Conservation (phyloP, 139 green algal genomes). For the Picochlorum sp. region DNA sequence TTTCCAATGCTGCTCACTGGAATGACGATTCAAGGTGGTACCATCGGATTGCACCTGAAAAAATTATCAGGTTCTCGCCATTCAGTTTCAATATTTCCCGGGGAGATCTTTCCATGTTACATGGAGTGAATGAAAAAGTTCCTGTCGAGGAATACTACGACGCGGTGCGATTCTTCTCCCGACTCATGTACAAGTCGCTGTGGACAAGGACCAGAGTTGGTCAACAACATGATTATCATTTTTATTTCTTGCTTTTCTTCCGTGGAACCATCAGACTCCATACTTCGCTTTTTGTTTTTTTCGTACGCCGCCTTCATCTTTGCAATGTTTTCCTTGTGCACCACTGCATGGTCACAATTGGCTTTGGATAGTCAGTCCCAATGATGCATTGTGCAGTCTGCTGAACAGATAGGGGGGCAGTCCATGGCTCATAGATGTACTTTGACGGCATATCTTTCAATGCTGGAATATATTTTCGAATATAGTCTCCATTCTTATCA, state of each 20-base stretch:
- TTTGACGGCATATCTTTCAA: slow-evolving; percentile 84
- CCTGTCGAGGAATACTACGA: slow-evolving; percentile 25
- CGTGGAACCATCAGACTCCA: background rate
- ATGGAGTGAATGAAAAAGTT: slow-evolving; percentile 60
- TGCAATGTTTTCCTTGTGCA: slow-evolving; percentile 60
- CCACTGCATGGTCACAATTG: slow-evolving; percentile 74
- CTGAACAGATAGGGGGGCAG: slow-evolving; percentile 76
- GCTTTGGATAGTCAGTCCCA: slow-evolving; percentile 85
- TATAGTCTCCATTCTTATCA: slow-evolving; percentile 75
- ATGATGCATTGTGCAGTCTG: slow-evolving; percentile 75
- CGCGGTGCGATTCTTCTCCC: background rate
- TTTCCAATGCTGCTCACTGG: slow-evolving; percentile 37
- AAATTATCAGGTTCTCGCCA: slow-evolving; percentile 42
- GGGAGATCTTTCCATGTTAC: slow-evolving; percentile 39
- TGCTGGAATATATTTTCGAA: slow-evolving; percentile 77
- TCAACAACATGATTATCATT: background rate
- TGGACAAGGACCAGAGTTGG: slow-evolving; percentile 10
- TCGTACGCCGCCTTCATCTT: slow-evolving; percentile 57
- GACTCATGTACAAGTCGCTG: background rate
- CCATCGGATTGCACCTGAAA: slow-evolving; percentile 17
- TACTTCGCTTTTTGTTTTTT: slow-evolving; percentile 14
- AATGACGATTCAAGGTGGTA: slow-evolving; percentile 52
- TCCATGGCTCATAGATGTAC: slow-evolving; percentile 97
- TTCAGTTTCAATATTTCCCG: slow-evolving; percentile 17
- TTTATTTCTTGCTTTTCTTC: background rate